Percentiles rank a stretch among this genome's conserved stretches.
Evolutionary conservation across 2,329 filamentous ascomycete genomes (phyloP).

Genomic region (Chaetothyriales sp.): DNA sequence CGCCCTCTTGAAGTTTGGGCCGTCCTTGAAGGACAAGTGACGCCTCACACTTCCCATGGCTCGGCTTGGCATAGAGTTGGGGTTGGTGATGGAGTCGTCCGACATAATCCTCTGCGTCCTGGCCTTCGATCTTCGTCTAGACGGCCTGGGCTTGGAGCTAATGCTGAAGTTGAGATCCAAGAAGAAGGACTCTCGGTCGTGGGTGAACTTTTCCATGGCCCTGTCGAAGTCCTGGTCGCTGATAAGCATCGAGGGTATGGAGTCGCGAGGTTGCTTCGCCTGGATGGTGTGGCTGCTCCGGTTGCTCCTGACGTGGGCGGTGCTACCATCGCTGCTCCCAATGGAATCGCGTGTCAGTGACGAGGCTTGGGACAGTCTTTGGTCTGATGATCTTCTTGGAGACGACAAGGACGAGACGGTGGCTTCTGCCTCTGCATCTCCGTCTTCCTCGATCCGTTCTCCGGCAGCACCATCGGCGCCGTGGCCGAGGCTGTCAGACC

Average conservation of each 20-base stretch:
- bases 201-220: slow-evolving; percentile 84
- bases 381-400: slow-evolving; percentile 32
- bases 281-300: slow-evolving; percentile 50
- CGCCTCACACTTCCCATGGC: slow-evolving; percentile 76
- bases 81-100: slow-evolving; percentile 47
- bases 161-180: slow-evolving; percentile 67
- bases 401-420: slow-evolving; percentile 17
- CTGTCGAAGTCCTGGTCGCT: slow-evolving; percentile 85
- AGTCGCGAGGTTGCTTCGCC: slow-evolving; percentile 14
- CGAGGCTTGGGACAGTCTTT: slow-evolving; percentile 25
- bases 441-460: slow-evolving; percentile 49
- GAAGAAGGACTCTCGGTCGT: slow-evolving; percentile 85
- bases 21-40: slow-evolving; percentile 83
- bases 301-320: slow-evolving; percentile 43
- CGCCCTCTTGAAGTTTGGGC: slow-evolving; percentile 87
- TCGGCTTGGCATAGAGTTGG: slow-evolving; percentile 33
- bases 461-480: slow-evolving; percentile 30
- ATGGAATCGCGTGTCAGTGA: slow-evolving; percentile 29
- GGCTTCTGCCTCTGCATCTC: slow-evolving; percentile 40
- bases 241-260: slow-evolving; percentile 28
- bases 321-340: slow-evolving; percentile 36
- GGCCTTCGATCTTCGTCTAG: slow-evolving; percentile 56
- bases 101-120: slow-evolving; percentile 69
- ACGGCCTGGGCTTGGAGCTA: slow-evolving; percentile 20
- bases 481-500: slow-evolving; percentile 25